These are phyloP conservation scores for Penicillium sp. DNA, from an alignment of 2,329 filamentous ascomycete species.

Conservation along the genomic window DNA sequence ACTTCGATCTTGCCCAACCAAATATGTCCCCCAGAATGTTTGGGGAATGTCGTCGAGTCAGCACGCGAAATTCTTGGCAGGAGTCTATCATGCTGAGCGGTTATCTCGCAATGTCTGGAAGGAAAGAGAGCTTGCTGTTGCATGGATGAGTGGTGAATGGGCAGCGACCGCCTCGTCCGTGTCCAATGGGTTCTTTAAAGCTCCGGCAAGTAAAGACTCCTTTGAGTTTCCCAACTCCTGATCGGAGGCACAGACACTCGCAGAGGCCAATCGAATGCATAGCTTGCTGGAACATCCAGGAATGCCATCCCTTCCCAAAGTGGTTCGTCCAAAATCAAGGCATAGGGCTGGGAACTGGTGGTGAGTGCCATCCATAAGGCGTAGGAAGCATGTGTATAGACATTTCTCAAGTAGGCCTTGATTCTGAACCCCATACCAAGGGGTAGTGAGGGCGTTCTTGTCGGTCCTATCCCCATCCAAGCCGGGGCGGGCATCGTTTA, in stretches of 20 bases:
- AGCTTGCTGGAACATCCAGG: slow-evolving; percentile 10
- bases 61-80: slow-evolving; percentile 1
- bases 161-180: no score
- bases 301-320: slow-evolving; percentile 26
- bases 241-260: no score
- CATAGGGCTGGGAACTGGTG: slow-evolving; percentile 12
- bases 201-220: no score
- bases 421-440: slow-evolving; percentile 19
- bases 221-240: no score
- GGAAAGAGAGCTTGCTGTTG: no score
- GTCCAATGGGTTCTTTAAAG: no score
- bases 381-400: slow-evolving; percentile 3
- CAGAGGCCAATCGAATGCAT: no score
- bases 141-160: no score
- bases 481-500: background rate
- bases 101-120: no score
- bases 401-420: slow-evolving; percentile 9
- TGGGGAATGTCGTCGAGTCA: slow-evolving; percentile 12
- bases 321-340: slow-evolving; percentile 13
- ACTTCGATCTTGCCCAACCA: slow-evolving; percentile 3
- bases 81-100: no score
- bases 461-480: background rate
- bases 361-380: background rate
- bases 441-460: slow-evolving; percentile 8
- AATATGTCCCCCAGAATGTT: slow-evolving; percentile 6